phyloP scores from a whole-genome alignment of 192 early-diverging fungal genomes.

The Podila epicladia region DNA sequence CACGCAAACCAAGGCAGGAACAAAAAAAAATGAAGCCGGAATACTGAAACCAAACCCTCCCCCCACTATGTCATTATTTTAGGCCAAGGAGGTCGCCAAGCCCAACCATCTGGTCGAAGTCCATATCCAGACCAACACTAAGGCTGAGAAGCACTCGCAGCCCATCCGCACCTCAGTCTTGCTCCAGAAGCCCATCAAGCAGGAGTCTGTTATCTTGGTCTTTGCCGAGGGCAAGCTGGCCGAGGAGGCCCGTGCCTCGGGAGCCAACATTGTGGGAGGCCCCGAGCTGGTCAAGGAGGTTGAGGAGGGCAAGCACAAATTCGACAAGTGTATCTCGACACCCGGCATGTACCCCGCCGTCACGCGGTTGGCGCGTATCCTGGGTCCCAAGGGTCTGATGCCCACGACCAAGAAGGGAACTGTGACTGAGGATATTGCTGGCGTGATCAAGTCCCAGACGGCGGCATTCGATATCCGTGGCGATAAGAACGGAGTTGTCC shows the following conservation, averaged over 20 bases:
- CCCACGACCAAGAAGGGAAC: constrained; percentile 89
- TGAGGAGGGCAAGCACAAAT: constrained; percentile 56
- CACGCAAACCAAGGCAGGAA: too few relatives aligned
- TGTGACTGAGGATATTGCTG: constrained; percentile 80
- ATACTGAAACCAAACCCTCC: not conserved
- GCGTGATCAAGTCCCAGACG: constrained; percentile 68
- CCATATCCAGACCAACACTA: constrained; percentile 70
- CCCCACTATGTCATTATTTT: too few relatives aligned
- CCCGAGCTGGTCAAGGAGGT: constrained; percentile 84
- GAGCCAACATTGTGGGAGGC: constrained; percentile 87
- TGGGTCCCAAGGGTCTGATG: constrained; percentile 98
- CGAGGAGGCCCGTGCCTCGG: constrained; percentile 81
- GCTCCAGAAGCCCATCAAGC: constrained; percentile 72
- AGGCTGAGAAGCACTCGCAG: constrained; percentile 79
- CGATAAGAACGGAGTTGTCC: constrained; percentile 78
- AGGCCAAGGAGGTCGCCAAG: constrained; percentile 74
- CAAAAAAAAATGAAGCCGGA: too few relatives aligned
- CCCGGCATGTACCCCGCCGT: constrained; percentile 90
- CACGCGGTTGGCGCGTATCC: constrained; percentile 84
- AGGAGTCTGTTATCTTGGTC: constrained; percentile 74
- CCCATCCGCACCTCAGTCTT: constrained; percentile 84
- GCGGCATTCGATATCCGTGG: constrained; percentile 80
- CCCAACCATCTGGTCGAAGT: constrained; percentile 71
- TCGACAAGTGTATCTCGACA: constrained; percentile 90
- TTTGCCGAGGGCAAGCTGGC: constrained; percentile 91